Evolutionary conservation across 2,329 filamentous ascomycete species (phyloP), one percentile per base, ranked within the genome.

Genomic region (Colletotrichum sp.): DNA sequence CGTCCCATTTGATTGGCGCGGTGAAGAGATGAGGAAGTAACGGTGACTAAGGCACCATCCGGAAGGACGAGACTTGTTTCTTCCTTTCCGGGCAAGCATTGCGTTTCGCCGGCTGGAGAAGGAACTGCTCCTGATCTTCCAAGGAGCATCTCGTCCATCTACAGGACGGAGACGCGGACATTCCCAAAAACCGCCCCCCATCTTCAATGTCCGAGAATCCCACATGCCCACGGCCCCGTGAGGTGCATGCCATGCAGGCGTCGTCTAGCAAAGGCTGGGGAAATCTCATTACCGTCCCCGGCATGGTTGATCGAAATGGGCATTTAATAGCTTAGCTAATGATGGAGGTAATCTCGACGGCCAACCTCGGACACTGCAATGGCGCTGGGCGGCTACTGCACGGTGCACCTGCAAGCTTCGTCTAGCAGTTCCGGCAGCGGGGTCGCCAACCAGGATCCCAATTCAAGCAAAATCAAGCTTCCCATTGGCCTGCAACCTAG

Each of bases 401-500:
- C 32, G 43, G 43, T 63, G 52, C 69, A 64, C 43, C 71, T 75
- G 73, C 73, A 75, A 38, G 63, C 43, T 24, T 69, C 73, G 69
- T 75, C 69, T 75, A 75, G 63, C 69, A 64, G 32, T 32, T 52
- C 43, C 43, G 43, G 43, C 43, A 52, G 43, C n/a, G 38, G 65
- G 52, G 62, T 32, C 30, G 18, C 48, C 61, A 36, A 36, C 48
- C 21, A 21, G 55, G 18, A 75, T 75, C 73, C 48, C 24, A 69
- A 65, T 75, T 63, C 26, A 75, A 73, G 58, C 69, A 69, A 69
- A 64, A 52, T 34, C 34, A 69, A 73, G 73, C 73, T 75, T 68
- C 64, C 68, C n/a, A 75, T 75, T 75, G 73, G 73, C 58, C 36
- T 61, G 26, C 48, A 4, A 14, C 48, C 73, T 64, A 75, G 73